Conservation (phyloP, 345 rosid genomes). For the Heritiera littoralis region DNA sequence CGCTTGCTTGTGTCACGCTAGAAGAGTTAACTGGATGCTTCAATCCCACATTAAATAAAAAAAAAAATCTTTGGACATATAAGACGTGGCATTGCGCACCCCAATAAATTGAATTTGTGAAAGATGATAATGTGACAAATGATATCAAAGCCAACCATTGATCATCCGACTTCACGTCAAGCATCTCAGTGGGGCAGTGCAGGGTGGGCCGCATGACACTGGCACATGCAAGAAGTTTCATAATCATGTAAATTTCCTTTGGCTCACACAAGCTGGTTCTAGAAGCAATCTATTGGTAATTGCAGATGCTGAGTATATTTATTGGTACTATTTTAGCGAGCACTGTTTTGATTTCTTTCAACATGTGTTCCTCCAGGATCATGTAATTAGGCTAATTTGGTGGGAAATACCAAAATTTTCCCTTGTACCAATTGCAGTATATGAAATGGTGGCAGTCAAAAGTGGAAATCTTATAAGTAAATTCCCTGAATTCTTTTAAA, state of each 20-base stretch:
- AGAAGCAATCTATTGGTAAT: not conserved
- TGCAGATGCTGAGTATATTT: conserved; percentile 5
- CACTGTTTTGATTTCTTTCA: not conserved
- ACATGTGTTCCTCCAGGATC: not conserved
- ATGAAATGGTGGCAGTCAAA: not conserved
- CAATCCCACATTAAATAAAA: no score
- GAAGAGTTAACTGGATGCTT: no score
- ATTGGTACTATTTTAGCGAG: not conserved
- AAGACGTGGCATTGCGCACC: no score
- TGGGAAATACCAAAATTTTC: not conserved
- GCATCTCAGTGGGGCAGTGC: no score
- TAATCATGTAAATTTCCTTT: not conserved
- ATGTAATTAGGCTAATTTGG: no score
- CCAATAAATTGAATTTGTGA: no score
- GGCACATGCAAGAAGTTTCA: not conserved
- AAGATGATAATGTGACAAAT: no score
- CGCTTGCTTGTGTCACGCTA: not conserved
- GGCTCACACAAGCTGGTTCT: not conserved
- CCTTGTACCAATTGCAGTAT: not conserved
- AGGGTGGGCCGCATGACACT: no score
- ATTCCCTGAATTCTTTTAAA: not conserved
- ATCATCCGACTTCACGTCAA: no score
- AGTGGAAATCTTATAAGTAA: not conserved
- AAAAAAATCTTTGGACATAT: no score
- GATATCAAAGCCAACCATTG: no score